These are phyloP conservation scores for Lactifluus hygrophoroides DNA, from an alignment of 768 basidiomycete species.

Conservation along the genomic window DNA sequence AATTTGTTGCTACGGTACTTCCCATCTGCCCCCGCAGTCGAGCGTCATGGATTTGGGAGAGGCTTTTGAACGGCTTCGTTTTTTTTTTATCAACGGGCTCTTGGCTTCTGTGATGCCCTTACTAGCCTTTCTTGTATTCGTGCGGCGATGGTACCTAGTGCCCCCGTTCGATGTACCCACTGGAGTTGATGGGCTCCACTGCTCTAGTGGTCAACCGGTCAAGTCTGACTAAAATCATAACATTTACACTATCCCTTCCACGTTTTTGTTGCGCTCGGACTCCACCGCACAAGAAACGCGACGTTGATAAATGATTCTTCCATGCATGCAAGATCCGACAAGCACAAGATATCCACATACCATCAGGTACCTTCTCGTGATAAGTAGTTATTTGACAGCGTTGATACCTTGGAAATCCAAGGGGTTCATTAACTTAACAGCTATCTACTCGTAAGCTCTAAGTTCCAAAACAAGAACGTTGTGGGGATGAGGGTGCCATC, in stretches of 20 bases:
- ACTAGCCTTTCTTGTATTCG: conserved; percentile 2
- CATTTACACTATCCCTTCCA: neutral
- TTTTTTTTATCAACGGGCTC: neutral
- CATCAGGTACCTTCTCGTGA: neutral
- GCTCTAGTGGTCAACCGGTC: neutral
- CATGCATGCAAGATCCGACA: neutral
- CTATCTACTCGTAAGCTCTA: too few relatives aligned
- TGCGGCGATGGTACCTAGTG: neutral
- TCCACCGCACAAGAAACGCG: neutral
- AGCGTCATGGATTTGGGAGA: neutral
- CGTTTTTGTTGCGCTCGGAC: too few relatives aligned
- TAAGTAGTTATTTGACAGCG: neutral
- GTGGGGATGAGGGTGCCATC: too few relatives aligned
- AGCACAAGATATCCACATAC: neutral
- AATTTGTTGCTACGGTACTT: neutral
- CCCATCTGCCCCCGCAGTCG: neutral
- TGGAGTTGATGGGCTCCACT: neutral
- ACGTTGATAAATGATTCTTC: neutral
- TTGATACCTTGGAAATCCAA: neutral
- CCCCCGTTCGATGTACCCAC: neutral
- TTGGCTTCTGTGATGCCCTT: neutral
- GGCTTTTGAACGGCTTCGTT: neutral
- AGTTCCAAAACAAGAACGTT: too few relatives aligned
- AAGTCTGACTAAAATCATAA: too few relatives aligned
- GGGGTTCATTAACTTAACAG: too few relatives aligned